Evolutionary conservation across 176 grass and related monocot genomes (phyloP), one percentile per base, ranked within the genome.

Genomic region (Lolium perenne): DNA sequence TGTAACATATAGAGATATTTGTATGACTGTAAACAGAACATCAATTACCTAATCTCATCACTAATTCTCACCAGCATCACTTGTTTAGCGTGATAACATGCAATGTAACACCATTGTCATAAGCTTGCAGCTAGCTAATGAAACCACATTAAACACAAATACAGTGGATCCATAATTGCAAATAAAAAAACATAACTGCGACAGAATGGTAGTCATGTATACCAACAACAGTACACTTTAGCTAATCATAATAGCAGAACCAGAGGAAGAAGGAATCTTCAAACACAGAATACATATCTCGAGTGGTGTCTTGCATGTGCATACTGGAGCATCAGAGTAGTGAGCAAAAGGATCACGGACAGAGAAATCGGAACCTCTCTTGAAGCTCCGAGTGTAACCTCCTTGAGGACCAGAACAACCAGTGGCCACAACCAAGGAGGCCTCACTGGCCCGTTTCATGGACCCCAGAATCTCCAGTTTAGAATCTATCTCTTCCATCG

Each of bases 281-380:
- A 63, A 26, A 26, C 22, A 63, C 22, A 13, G 60, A 63, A 63
- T 63, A 63, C 60, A 26, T 12, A 63, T 63, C 22, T 63, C 60
- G 13, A 63, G 26, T 5, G 60, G 60, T 63, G 10, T 6, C 60
- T 63, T 63, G 60, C 60, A 63, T 63, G 60, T 63, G 12, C 60
- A 63, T 63, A 63, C 10, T 5, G 60, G 60, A 63, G 60, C 60
- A 63, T 25, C 60, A 63, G 60, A 63, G 60, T 63, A 63, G 60
- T 63, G 60, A 63, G 23, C 12, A 64, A 64, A 29, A 64, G 61
- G 61, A 2, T 64, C 61, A 14, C 61, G 61, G 1, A 64, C 23
- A 64, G 61, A 29, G 29, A 64, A 64, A 29, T 64, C 61, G 14
- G 65, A 68, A 18, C 65, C 65, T 68, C 16, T 68, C 53, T 55